A percentile compares a stretch with the other conserved stretches of the same genome.
phyloP scores from a whole-genome alignment of 257 asterid species.

The Salvia miltiorrhiza region DNA sequence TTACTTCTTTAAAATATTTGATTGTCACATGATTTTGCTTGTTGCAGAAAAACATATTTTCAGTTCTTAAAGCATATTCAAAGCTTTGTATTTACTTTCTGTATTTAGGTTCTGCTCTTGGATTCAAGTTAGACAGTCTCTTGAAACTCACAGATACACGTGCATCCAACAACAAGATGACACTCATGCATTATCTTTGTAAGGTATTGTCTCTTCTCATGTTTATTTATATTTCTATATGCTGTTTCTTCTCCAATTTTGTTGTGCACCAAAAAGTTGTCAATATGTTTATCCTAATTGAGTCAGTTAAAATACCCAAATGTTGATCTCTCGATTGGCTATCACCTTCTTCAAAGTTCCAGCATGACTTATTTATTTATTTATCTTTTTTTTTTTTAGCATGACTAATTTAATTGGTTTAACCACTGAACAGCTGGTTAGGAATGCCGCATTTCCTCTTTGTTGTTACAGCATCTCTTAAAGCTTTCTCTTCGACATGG shows the following conservation, averaged over 20 bases:
- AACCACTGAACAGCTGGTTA: neutral
- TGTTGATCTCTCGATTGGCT: slow-evolving; percentile 1
- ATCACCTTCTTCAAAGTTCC: slow-evolving; percentile 2
- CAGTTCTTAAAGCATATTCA: slow-evolving; percentile 8
- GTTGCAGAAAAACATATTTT: slow-evolving; percentile 16
- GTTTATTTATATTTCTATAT: neutral
- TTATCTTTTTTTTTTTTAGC: too few species aligned
- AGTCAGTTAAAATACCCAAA: neutral
- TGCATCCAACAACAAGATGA: slow-evolving; percentile 88
- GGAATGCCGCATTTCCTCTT: neutral
- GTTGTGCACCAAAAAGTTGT: neutral
- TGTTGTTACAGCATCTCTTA: slow-evolving; percentile 1
- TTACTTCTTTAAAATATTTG: neutral
- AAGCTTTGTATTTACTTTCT: slow-evolving; percentile 16
- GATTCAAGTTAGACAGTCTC: slow-evolving; percentile 99
- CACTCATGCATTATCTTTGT: slow-evolving; percentile 99
- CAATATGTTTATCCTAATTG: neutral
- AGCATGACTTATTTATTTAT: too few species aligned
- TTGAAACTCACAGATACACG: slow-evolving; percentile 95
- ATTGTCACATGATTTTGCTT: slow-evolving; percentile 10
- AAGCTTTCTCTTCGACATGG: neutral
- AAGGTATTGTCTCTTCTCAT: slow-evolving; percentile 54
- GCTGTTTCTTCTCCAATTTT: neutral
- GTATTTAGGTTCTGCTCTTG: slow-evolving; percentile 81
- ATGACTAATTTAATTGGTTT: neutral